A percentile compares a stretch with the other conserved stretches of the same genome.
Conservation (phyloP, 306 rosid species). For the Trichosanthes cucumerina region DNA sequence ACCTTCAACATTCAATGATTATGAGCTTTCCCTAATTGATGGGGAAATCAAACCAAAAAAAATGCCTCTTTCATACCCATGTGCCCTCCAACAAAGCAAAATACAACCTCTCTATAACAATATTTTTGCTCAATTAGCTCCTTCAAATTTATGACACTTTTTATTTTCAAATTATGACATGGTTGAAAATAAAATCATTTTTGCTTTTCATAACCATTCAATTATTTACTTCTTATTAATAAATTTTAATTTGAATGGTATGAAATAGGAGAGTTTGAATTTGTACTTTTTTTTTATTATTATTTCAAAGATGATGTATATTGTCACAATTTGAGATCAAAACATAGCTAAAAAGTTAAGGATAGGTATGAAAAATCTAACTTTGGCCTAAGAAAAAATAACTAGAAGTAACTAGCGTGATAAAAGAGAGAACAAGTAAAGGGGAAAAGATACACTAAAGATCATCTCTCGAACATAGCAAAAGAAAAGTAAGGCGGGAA, state of each 20-base stretch:
- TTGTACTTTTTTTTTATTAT: too few relatives aligned
- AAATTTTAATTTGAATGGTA: background rate
- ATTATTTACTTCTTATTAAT: background rate
- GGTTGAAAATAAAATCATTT: background rate
- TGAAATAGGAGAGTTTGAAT: background rate
- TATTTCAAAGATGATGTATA: too few relatives aligned
- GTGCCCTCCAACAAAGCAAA: slow-evolving; percentile 5
- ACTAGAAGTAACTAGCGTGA: too few relatives aligned
- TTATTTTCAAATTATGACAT: background rate
- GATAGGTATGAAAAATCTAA: too few relatives aligned
- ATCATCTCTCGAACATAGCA: too few relatives aligned
- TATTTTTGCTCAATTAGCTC: background rate
- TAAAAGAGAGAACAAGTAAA: too few relatives aligned
- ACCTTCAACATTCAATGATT: slow-evolving; percentile 10
- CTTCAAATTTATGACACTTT: background rate
- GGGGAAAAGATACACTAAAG: too few relatives aligned
- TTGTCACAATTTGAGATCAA: too few relatives aligned
- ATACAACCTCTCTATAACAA: background rate
- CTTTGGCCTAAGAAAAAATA: too few relatives aligned
- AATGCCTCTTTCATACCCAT: background rate
- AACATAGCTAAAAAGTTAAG: too few relatives aligned
- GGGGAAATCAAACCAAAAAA: slow-evolving; percentile 1
- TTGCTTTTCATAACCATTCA: background rate
- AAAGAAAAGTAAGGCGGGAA: too few relatives aligned
- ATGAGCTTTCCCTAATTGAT: slow-evolving; percentile 8